These are phyloP conservation scores for Senna siamea DNA, from an alignment of 306 rosid species.

Conservation along the genomic window DNA sequence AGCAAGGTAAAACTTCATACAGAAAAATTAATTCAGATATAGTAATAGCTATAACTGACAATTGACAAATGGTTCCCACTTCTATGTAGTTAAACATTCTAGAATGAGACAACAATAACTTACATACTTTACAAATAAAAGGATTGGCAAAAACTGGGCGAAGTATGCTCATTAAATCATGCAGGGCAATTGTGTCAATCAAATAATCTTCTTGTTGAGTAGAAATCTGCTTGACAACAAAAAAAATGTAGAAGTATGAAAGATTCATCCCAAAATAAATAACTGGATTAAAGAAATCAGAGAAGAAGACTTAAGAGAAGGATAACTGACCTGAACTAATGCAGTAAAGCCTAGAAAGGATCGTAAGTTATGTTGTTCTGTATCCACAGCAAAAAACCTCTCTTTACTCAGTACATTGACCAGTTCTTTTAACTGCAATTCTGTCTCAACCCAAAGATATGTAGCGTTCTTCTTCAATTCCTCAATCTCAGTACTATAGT, in stretches of 20 bases:
- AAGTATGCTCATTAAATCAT: conserved; percentile 73
- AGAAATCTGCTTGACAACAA: conserved; percentile 65
- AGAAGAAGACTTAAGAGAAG: conserved; percentile 1
- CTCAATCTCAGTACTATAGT: conserved; percentile 42
- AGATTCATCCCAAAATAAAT: conserved; percentile 29
- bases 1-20: not conserved
- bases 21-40: not conserved
- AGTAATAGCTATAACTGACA: not conserved
- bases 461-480: conserved; percentile 56
- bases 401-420: conserved; percentile 58
- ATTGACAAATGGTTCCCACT: conserved; percentile 1
- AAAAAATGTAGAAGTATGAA: not conserved
- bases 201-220: conserved; percentile 78
- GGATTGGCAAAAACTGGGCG: conserved; percentile 74
- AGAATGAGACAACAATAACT: conserved; percentile 34
- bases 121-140: conserved; percentile 77
- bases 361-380: conserved; percentile 83
- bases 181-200: conserved; percentile 85
- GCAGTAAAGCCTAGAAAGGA: conserved; percentile 89
- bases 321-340: conserved; percentile 66
- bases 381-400: conserved; percentile 76
- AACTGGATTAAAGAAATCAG: not conserved
- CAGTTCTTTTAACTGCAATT: conserved; percentile 60
- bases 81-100: conserved; percentile 1
- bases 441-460: conserved; percentile 75